Evolutionary conservation across 305 asterid species (phyloP).

Genomic region (Fraxinus platypoda): DNA sequence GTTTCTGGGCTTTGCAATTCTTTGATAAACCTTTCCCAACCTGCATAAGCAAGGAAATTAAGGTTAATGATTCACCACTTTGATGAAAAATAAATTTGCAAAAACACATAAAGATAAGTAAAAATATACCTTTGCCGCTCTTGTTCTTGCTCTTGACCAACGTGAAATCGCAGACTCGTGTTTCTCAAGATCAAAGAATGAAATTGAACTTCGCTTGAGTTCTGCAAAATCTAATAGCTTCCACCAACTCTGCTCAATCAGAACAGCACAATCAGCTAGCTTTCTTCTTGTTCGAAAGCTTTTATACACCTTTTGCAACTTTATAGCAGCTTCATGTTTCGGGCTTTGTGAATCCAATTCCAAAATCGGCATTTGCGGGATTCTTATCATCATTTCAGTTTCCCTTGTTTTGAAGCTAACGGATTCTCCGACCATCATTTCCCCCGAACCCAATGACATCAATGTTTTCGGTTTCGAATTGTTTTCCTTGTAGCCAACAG

Average conservation of each 20-base stretch:
- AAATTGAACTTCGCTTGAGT: conserved; percentile 85
- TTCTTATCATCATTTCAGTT: conserved; percentile 14
- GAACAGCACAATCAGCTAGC: conserved; percentile 88
- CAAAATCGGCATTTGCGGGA: conserved; percentile 24
- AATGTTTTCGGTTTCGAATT: conserved; percentile 26
- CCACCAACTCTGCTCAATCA: conserved; percentile 89
- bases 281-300: conserved; percentile 76
- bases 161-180: conserved; percentile 88
- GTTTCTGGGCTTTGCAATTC: conserved; percentile 85
- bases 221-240: conserved; percentile 85
- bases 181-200: conserved; percentile 76
- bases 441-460: conserved; percentile 40
- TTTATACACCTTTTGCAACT: conserved; percentile 78
- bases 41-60: conserved; percentile 31
- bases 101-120: background rate
- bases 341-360: conserved; percentile 42
- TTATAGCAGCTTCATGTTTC: conserved; percentile 67
- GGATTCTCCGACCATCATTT: conserved; percentile 28
- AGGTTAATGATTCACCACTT: background rate
- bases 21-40: conserved; percentile 94
- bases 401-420: conserved; percentile 16
- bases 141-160: conserved; percentile 91
- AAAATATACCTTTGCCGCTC: conserved; percentile 77
- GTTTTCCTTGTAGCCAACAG: conserved; percentile 36
- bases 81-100: background rate